Evolutionary conservation across 2,329 filamentous ascomycete species (phyloP).

Genomic region (Cladobotryum mycophilum): DNA sequence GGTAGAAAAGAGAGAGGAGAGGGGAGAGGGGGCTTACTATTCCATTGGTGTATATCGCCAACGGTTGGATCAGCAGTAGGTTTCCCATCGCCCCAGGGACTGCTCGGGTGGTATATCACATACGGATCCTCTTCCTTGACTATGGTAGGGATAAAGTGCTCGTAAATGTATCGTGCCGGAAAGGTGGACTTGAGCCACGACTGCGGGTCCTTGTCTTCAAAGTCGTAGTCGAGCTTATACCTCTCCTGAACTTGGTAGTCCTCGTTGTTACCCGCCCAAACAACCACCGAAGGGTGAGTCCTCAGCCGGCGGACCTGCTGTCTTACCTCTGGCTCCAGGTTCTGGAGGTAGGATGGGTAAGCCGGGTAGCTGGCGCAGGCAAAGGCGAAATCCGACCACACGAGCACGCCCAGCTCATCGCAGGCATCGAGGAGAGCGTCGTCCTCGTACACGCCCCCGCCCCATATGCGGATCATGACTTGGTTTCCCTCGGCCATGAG

Average conservation of each 20-base stretch:
- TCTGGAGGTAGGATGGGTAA: constrained; percentile 51
- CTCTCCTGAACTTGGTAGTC: constrained; percentile 71
- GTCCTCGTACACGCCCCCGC: constrained; percentile 49
- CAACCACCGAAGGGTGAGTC: constrained; percentile 60
- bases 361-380: constrained; percentile 60
- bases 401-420: constrained; percentile 60
- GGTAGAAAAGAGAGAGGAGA: too few relatives aligned
- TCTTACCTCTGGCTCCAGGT: constrained; percentile 53
- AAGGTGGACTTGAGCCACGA: constrained; percentile 74
- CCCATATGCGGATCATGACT: constrained; percentile 23
- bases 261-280: constrained; percentile 80
- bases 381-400: constrained; percentile 72
- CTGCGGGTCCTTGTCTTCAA: constrained; percentile 63
- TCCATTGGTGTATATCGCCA: constrained; percentile 77
- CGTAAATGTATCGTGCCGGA: constrained; percentile 74
- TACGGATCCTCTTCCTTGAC: constrained; percentile 55
- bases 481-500: constrained; percentile 51
- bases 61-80: constrained; percentile 59
- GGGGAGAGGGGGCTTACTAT: constrained; percentile 13
- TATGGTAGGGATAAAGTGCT: constrained; percentile 64
- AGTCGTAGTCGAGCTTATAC: constrained; percentile 63
- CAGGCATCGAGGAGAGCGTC: constrained; percentile 58
- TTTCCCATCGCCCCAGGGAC: constrained; percentile 59
- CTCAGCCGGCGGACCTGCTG: constrained; percentile 56
- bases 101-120: constrained; percentile 66